phyloP scores from a whole-genome alignment of 192 early-diverging fungal genomes.

The Paraglomus occultum region DNA sequence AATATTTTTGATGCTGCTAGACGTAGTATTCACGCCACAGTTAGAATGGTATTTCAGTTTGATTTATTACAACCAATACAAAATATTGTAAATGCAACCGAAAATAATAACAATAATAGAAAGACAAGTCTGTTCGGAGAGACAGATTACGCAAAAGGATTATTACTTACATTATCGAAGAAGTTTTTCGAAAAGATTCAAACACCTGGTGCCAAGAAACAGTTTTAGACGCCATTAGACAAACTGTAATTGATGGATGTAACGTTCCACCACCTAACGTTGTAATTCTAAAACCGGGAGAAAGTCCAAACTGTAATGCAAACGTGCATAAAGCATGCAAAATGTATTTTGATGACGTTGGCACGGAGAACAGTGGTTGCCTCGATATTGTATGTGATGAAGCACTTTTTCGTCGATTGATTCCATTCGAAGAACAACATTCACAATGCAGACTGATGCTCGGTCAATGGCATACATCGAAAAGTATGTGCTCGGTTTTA shows the following conservation, averaged over 20 bases:
- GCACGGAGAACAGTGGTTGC: neutral
- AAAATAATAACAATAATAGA: too few species aligned
- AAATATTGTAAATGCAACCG: neutral
- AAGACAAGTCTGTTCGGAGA: too few species aligned
- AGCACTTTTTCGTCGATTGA: neutral
- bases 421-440: slow-evolving; percentile 18
- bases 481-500: neutral
- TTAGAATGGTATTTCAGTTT: slow-evolving; percentile 1
- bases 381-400: slow-evolving; percentile 5
- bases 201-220: slow-evolving; percentile 1
- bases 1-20: slow-evolving; percentile 7
- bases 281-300: slow-evolving; percentile 5
- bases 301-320: neutral
- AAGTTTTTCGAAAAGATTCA: too few species aligned
- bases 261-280: neutral
- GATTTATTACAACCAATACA: slow-evolving; percentile 5
- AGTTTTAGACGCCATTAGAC: slow-evolving; percentile 1
- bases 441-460: neutral
- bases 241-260: neutral
- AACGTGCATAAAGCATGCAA: slow-evolving; percentile 8
- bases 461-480: slow-evolving; percentile 9
- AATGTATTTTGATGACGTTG: slow-evolving; percentile 6
- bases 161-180: too few species aligned
- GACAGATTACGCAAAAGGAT: too few species aligned
- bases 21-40: neutral